phyloP scores from a whole-genome alignment of 495 filamentous ascomycete species.

The Neurospora sp. region DNA sequence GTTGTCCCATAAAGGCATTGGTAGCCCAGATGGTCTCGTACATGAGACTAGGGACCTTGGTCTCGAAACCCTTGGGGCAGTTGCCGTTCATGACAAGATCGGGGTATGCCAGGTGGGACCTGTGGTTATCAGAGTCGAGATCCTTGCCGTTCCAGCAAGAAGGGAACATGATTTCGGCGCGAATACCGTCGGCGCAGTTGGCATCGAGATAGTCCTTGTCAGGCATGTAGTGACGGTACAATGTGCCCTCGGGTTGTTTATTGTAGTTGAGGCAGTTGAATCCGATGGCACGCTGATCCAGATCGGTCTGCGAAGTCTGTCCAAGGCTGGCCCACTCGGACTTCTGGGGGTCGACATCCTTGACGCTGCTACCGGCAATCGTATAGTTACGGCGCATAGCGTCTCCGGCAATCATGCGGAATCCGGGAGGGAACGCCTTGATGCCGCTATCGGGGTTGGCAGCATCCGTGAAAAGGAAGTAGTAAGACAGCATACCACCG shows the following conservation, averaged over 20 bases:
- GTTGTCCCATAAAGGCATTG: constrained; percentile 50
- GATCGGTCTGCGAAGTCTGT: constrained; percentile 51
- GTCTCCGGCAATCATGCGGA: constrained; percentile 83
- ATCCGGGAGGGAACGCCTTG: constrained; percentile 64
- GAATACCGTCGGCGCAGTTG: constrained; percentile 66
- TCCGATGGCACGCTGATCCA: constrained; percentile 73
- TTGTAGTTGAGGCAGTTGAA: constrained; percentile 87
- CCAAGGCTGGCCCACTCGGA: constrained; percentile 51
- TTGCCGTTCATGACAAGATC: constrained; percentile 60
- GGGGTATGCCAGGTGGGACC: constrained; percentile 69
- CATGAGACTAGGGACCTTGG: constrained; percentile 63
- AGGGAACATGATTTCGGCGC: constrained; percentile 81
- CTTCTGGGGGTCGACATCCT: constrained; percentile 58
- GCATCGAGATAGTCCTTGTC: constrained; percentile 67
- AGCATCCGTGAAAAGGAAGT: constrained; percentile 49
- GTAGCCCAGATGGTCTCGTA: constrained; percentile 87
- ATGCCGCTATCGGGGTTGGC: constrained; percentile 40
- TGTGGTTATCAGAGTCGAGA: constrained; percentile 50
- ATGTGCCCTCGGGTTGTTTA: constrained; percentile 49
- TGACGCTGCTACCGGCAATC: constrained; percentile 33
- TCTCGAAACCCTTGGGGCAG: constrained; percentile 66
- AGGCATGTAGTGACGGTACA: constrained; percentile 74
- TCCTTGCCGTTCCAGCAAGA: constrained; percentile 83
- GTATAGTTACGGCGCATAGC: constrained; percentile 57
- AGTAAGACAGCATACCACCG: constrained; percentile 64